Percentiles rank a stretch among this genome's conserved stretches.
Evolutionary conservation across 441 rosid genomes (phyloP).

Genomic region (Croton setiger): DNA sequence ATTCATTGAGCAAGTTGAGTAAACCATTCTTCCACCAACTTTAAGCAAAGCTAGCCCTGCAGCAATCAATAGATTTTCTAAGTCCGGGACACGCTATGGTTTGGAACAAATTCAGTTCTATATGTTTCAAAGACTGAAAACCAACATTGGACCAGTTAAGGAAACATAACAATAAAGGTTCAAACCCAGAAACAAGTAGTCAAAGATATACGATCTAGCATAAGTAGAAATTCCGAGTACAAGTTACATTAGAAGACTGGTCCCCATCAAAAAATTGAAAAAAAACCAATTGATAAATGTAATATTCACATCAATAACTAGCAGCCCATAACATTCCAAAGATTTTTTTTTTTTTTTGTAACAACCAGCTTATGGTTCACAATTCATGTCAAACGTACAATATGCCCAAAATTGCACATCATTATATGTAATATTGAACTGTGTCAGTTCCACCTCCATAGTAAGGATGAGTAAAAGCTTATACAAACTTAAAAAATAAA

Average conservation of each 20-base stretch:
- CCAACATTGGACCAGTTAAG: background rate
- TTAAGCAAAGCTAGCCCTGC: conserved; percentile 76
- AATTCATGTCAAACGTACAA: background rate
- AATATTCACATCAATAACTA: background rate
- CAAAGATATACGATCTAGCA: background rate
- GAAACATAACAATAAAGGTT: background rate
- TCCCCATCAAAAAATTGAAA: background rate
- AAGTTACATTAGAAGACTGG: conserved; percentile 9
- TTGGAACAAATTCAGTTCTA: background rate
- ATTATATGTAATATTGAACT: background rate
- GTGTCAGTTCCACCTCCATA: background rate
- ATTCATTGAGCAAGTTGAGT: conserved; percentile 99
- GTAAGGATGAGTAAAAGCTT: conserved; percentile 2
- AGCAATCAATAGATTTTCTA: conserved; percentile 21
- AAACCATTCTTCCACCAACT: conserved; percentile 97
- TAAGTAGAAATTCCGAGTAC: background rate
- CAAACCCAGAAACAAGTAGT: background rate
- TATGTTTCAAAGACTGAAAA: background rate
- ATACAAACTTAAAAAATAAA: background rate
- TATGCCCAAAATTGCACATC: background rate
- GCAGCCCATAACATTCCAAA: background rate
- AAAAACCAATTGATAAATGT: background rate
- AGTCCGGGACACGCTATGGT: background rate
- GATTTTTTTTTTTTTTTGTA: background rate
- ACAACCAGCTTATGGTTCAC: background rate